Evolutionary conservation across 2,329 filamentous ascomycete species (phyloP), one percentile per base, ranked within the genome.

Genomic region (Scytalidium sp.): DNA sequence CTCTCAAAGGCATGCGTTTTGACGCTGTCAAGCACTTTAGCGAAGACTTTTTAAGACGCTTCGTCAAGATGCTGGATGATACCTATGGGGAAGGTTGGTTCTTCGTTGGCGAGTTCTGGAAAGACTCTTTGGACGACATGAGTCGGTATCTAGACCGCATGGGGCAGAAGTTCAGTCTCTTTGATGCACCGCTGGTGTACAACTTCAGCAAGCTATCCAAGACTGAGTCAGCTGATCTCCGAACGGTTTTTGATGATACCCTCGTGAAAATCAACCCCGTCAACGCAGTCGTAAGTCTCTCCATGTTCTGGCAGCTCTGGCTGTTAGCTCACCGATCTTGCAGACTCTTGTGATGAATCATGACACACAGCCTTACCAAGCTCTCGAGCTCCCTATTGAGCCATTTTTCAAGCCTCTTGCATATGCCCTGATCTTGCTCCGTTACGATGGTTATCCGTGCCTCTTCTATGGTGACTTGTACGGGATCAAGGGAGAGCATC

Each of bases 1-100:
- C 79, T 0, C 69, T 90, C 10, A 74, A 77, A 53, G 86, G 85
- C 1, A 84, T 90, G 64, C 75, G 87, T 17, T 76, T 90, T 45
- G 87, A 90, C 63, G 87, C 86, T 11, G 81, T 84, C 23, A 87
- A 88, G 67, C 87, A 90, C 67, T 88, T 84, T 66, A 85, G 80
- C 22, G 78, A 79, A 51, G 72, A 75, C n/a, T 90, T 90, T 60
- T 75, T 85, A 25, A 75, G 74, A 40, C 75, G 81, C n/a, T 87
- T 87, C 67, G 77, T 88, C 45, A 69, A 71, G 5, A 70, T 78
- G 42, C 67, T 88, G 51, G 78, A 79, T 60, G 70, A 72, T 41
- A 67, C 65, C 0, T 70, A 74, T 23, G 77, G 77, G 2, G 67
- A 73, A 11, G 68, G 78, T 13, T 81, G 83, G 65, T 85, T 88